Evolutionary conservation across 78 protist species (phyloP), one percentile per base, ranked within the genome.

Genomic region (slime mould (Dictyostelium discoideum)): DNA sequence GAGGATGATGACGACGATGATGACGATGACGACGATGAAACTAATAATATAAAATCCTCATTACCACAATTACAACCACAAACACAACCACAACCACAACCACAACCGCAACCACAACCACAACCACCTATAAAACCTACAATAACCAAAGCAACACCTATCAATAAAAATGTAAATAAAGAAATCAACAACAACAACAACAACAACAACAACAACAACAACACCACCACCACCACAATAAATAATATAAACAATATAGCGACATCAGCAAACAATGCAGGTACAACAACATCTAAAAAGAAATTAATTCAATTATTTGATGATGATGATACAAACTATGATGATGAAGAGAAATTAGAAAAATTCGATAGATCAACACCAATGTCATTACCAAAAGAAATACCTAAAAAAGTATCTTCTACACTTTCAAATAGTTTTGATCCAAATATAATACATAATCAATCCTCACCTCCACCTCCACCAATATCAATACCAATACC

Each of bases 1-100:
- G 95, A 90, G 2, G 82, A 67, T 14, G 95, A 90, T 22, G 84
- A 80, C 2, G 95, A 90, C 54, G 94, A 90, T 22, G 93, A 87
- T 1, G 85, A 39, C 3, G 76, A 24, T 18, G 88, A 40, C 20
- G 92, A 86, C 20, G 84, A 85, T 60, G 69, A 60, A 20, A 20
- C 10, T 6, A 60, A 60, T 20, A 60, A 60, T 60, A 20, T 60
- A 60, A 60, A 60, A 60, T 20, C 69, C 18, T 60, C 69, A 60
- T 60, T 60, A 16, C 69, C 69, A 60, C 69, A 60, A 26, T 26
- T 13, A 20, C 76, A 57, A 4, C 37, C 65, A 54, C 57, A 8
- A n/a, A n/a, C n/a, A n/a, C n/a, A n/a, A 54, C 22, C 63, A 9
- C 63, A 54, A 54, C 63, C 14, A 54, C 63, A 54, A 60, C 76